Conservation (phyloP, 371 early-diverging fungal genomes). For the Parasitella parasitica region DNA sequence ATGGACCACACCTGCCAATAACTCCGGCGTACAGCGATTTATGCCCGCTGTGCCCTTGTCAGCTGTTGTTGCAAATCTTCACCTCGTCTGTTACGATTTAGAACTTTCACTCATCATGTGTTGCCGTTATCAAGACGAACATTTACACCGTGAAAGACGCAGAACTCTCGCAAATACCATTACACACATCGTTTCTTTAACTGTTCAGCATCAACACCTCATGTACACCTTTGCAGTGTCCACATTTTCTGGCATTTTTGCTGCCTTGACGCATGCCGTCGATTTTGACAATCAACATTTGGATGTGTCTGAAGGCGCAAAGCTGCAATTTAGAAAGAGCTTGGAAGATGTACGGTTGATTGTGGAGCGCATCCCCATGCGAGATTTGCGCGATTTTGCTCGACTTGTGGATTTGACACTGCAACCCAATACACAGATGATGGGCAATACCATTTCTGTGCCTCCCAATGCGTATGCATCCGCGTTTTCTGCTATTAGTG, state of each 20-base stretch:
- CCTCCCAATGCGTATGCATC: slow-evolving; percentile 9
- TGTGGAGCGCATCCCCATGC: slow-evolving; percentile 24
- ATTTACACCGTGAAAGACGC: slow-evolving; percentile 35
- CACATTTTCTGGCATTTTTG: slow-evolving; percentile 44
- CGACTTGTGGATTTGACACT: slow-evolving; percentile 36
- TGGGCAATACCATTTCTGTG: not conserved
- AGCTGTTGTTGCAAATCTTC: slow-evolving; percentile 35
- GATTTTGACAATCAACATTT: slow-evolving; percentile 39
- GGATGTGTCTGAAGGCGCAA: slow-evolving; percentile 34
- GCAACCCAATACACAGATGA: slow-evolving; percentile 24
- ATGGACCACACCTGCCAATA: slow-evolving; percentile 26
- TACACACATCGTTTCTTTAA: slow-evolving; percentile 38
- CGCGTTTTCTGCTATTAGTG: slow-evolving; percentile 33
- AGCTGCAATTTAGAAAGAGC: slow-evolving; percentile 39
- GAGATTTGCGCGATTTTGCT: slow-evolving; percentile 32
- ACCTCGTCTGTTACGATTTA: slow-evolving; percentile 37
- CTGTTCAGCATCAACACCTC: slow-evolving; percentile 33
- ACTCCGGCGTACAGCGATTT: slow-evolving; percentile 7
- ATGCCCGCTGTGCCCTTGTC: slow-evolving; percentile 26
- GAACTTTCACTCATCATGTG: slow-evolving; percentile 46
- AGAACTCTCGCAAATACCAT: slow-evolving; percentile 41
- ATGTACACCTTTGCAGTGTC: slow-evolving; percentile 41
- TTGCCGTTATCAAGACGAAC: slow-evolving; percentile 41
- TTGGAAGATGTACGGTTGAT: slow-evolving; percentile 37
- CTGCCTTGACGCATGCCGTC: slow-evolving; percentile 43